phyloP scores from a whole-genome alignment of 1,284 basidiomycete genomes.

The Tilletia walkeri region DNA sequence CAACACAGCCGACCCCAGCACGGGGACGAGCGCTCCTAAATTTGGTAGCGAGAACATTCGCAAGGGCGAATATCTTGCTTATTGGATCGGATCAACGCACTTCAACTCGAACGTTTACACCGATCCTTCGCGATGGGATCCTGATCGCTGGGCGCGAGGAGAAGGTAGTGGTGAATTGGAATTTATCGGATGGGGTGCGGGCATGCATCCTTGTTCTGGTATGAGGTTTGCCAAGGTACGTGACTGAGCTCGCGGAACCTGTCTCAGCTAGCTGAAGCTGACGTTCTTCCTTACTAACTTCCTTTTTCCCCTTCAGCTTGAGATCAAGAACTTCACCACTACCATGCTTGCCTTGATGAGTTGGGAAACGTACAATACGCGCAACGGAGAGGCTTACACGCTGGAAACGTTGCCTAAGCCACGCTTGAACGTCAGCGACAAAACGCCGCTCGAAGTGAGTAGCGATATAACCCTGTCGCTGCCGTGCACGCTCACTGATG shows the following conservation, averaged over 20 bases:
- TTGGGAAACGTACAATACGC: constrained; percentile 20
- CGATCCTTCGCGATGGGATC: constrained; percentile 34
- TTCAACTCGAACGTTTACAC: constrained; percentile 31
- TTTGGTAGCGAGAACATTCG: constrained; percentile 23
- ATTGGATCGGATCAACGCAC: constrained; percentile 34
- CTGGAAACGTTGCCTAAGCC: background rate
- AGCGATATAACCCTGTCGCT: background rate
- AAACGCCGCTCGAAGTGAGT: background rate
- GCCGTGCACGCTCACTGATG: background rate
- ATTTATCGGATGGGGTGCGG: constrained; percentile 38
- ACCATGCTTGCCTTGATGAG: constrained; percentile 29
- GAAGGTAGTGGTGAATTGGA: constrained; percentile 33
- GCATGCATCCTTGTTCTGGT: constrained; percentile 34
- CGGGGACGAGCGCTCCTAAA: constrained; percentile 18
- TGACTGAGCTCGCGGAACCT: background rate
- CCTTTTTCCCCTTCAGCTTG: constrained; percentile 17
- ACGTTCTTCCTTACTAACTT: background rate
- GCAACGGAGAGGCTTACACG: background rate
- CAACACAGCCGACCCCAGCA: constrained; percentile 24
- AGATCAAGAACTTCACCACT: constrained; percentile 29
- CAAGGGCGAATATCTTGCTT: constrained; percentile 30
- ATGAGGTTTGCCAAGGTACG: constrained; percentile 35
- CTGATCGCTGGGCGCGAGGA: constrained; percentile 28
- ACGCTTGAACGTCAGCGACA: background rate
- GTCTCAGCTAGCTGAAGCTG: background rate